These are phyloP conservation scores for Diaporthe eres DNA, from an alignment of 2,329 filamentous ascomycete genomes.

Conservation along the genomic window DNA sequence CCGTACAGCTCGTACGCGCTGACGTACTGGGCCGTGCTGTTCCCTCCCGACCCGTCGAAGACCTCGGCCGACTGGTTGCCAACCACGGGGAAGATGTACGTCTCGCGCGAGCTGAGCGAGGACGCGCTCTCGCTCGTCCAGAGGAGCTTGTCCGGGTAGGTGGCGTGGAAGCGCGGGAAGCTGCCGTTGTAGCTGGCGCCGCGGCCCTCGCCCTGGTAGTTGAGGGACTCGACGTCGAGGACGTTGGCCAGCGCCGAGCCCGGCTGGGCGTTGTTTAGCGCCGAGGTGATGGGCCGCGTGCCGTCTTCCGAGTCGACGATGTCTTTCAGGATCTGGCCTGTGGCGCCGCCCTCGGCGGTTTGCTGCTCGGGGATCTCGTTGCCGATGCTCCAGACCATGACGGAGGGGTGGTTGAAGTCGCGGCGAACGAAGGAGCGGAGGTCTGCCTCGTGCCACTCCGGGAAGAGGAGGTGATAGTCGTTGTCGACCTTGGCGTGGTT, in stretches of 20 bases:
- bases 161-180: slow-evolving; percentile 60
- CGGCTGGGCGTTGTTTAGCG: slow-evolving; percentile 61
- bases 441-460: slow-evolving; percentile 67
- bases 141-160: slow-evolving; percentile 63
- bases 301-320: slow-evolving; percentile 63
- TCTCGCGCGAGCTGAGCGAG: slow-evolving; percentile 63
- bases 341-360: slow-evolving; percentile 49
- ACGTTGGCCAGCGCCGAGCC: slow-evolving; percentile 55
- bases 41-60: slow-evolving; percentile 54
- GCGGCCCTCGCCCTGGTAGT: slow-evolving; percentile 69
- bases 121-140: slow-evolving; percentile 59
- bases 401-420: slow-evolving; percentile 68
- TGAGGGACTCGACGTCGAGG: slow-evolving; percentile 64
- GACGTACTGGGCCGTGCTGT: slow-evolving; percentile 55
- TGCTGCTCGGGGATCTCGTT: slow-evolving; percentile 67
- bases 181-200: slow-evolving; percentile 49
- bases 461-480: slow-evolving; percentile 66
- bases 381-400: slow-evolving; percentile 67
- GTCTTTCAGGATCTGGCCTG: slow-evolving; percentile 54
- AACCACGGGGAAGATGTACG: slow-evolving; percentile 67
- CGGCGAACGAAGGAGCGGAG: slow-evolving; percentile 64
- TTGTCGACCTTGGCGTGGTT: slow-evolving; percentile 57
- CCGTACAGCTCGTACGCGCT: slow-evolving; percentile 67
- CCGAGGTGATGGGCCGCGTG: slow-evolving; percentile 60
- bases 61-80: slow-evolving; percentile 53